phyloP scores from a whole-genome alignment of 805 yeast species.

The Hanseniaspora nectarophila region DNA sequence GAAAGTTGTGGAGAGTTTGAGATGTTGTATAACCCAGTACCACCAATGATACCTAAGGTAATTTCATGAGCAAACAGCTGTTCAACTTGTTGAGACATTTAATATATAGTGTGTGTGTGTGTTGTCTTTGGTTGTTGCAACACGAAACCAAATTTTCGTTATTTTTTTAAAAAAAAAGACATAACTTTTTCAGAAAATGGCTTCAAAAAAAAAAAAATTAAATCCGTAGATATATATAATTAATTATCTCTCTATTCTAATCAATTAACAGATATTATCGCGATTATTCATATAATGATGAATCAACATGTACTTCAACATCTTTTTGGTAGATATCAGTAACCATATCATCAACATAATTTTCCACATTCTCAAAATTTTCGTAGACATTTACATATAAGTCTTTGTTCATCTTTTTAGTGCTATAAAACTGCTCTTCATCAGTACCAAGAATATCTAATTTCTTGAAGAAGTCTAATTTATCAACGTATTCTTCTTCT shows the following conservation, averaged over 20 bases:
- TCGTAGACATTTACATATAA: neutral
- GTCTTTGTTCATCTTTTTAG: neutral
- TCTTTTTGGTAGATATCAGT: neutral
- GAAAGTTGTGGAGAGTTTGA: constrained; percentile 33
- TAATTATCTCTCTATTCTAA: no score
- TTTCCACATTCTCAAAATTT: neutral
- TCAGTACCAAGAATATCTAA: neutral
- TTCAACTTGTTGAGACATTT: neutral
- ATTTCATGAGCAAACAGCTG: constrained; percentile 28
- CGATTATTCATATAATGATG: neutral
- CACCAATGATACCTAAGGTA: constrained; percentile 83
- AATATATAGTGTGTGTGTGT: no score
- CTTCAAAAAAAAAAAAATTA: no score
- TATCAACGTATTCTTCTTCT: neutral
- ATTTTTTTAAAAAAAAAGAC: no score
- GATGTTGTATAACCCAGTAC: constrained; percentile 90
- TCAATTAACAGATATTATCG: no score
- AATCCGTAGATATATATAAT: no score
- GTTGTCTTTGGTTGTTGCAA: neutral
- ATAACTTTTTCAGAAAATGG: no score
- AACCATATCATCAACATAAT: neutral
- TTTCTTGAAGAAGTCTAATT: neutral
- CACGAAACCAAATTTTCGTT: no score
- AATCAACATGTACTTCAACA: neutral
- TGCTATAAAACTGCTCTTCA: neutral